Conservation (phyloP, 1,284 basidiomycete genomes). For the Retiboletus flavoniger region DNA sequence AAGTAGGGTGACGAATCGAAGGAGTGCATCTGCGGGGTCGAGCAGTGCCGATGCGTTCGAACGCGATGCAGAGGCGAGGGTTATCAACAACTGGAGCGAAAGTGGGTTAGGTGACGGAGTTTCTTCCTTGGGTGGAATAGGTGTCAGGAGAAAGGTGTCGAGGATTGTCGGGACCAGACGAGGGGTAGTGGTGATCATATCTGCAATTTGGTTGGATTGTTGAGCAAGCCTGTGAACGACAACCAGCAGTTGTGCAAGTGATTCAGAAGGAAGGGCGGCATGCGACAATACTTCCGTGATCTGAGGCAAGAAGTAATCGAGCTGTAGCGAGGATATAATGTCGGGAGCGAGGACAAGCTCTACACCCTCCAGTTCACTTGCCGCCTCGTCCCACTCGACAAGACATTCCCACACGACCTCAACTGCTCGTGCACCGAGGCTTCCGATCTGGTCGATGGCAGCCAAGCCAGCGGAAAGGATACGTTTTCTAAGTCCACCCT, state of each 20-base stretch:
- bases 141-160: slow-evolving; percentile 54
- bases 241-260: slow-evolving; percentile 58
- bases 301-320: slow-evolving; percentile 56
- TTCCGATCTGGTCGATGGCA: slow-evolving; percentile 65
- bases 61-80: slow-evolving; percentile 65
- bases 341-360: slow-evolving; percentile 37
- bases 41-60: slow-evolving; percentile 60
- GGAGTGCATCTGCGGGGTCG: slow-evolving; percentile 60
- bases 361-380: slow-evolving; percentile 44
- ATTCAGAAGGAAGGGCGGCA: slow-evolving; percentile 47
- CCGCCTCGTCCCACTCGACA: slow-evolving; percentile 55
- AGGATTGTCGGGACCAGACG: slow-evolving; percentile 56
- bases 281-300: slow-evolving; percentile 41
- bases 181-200: slow-evolving; percentile 52
- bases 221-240: slow-evolving; percentile 63
- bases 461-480: slow-evolving; percentile 66
- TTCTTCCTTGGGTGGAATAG: slow-evolving; percentile 39
- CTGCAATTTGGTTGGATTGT: slow-evolving; percentile 55
- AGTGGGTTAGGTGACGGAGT: slow-evolving; percentile 46
- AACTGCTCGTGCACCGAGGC: slow-evolving; percentile 62
- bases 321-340: slow-evolving; percentile 47
- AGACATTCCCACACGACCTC: slow-evolving; percentile 71
- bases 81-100: slow-evolving; percentile 60
- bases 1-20: slow-evolving; percentile 72
- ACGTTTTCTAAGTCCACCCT: slow-evolving; percentile 46